These are phyloP conservation scores for Fusarium nelsonii DNA, from an alignment of 2,329 filamentous ascomycete genomes.

Conservation along the genomic window DNA sequence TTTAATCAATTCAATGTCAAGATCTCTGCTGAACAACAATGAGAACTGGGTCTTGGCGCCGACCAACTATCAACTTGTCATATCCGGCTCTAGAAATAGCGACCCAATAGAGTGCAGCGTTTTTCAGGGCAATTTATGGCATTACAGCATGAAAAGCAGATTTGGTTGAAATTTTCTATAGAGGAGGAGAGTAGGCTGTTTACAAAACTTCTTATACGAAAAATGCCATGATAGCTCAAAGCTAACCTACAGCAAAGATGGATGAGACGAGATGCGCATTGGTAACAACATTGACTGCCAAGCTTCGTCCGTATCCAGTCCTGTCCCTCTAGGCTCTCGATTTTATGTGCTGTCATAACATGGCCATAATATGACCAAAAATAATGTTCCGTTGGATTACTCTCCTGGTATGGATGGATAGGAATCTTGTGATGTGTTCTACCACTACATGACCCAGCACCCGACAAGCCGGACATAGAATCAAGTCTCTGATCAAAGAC, in stretches of 20 bases:
- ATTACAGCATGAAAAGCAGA: too few species aligned
- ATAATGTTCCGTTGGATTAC: neutral
- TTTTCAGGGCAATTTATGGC: too few species aligned
- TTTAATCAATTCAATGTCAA: too few species aligned
- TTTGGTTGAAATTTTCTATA: too few species aligned
- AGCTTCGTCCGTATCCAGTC: neutral
- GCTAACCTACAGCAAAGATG: conserved; percentile 8
- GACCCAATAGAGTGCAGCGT: too few species aligned
- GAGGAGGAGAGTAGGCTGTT: neutral
- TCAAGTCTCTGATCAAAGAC: neutral
- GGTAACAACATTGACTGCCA: neutral
- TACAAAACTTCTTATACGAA: neutral
- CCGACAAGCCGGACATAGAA: neutral
- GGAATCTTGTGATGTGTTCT: neutral
- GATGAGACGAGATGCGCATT: neutral
- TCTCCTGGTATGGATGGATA: neutral
- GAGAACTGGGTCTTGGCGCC: too few species aligned
- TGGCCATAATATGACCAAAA: neutral
- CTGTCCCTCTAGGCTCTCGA: neutral
- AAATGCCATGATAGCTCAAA: neutral
- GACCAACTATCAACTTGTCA: too few species aligned
- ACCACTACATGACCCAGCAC: neutral
- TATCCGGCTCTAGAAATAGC: too few species aligned
- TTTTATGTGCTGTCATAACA: neutral
- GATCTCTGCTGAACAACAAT: too few species aligned